Evolutionary conservation across 1,139 yeast genomes (phyloP), one percentile per base, ranked within the genome.

Genomic region (Entelexis sorbosivorans): DNA sequence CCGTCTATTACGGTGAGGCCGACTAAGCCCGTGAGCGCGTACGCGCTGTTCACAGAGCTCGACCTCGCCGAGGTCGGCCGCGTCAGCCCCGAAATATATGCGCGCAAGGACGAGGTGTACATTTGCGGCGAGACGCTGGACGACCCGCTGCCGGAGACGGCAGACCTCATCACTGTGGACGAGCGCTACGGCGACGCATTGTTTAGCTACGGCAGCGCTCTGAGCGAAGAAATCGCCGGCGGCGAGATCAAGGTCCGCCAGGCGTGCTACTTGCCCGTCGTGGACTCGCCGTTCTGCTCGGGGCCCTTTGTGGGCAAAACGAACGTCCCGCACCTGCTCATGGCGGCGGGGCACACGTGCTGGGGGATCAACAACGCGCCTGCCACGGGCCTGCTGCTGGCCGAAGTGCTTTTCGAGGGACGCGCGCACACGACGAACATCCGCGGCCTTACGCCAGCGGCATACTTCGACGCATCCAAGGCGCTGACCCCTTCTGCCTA

Each of bases 351-450:
- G 1, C 98, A 91, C 66, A 82, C 95, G 20, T 91, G 97, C 69
- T 91, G 98, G 98, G 98, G 98, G 24, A 91, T 91, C 57, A 91
- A 91, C 68, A 89, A 91, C 66, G 96, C 96, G 0, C 97, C 97
- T 1, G 97, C 86, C 4, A 88, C 97, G 0, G 98, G 98, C 19
- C 81, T 87, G 63, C 76, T 91, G 46, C 77, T 91, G 83, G 80
- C 95, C 59, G 97, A 91, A 67, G 64, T 91, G 52, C 68, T 91
- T 47, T 68, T 89, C 50, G 97, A 89, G 51, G 97, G 97, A n/a
- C 78, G 76, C 56, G 81, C 82, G 11, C 73, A 69, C 44, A 79
- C 87, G 53, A 94, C 95, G 22, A 86, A 85, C 63, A 78, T 88
- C 34, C 74, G 82, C 42, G 82, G 88, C 1, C 73, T 91, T 54